Conservation (phyloP, 176 grass and related monocot genomes). For the Themeda triandra region DNA sequence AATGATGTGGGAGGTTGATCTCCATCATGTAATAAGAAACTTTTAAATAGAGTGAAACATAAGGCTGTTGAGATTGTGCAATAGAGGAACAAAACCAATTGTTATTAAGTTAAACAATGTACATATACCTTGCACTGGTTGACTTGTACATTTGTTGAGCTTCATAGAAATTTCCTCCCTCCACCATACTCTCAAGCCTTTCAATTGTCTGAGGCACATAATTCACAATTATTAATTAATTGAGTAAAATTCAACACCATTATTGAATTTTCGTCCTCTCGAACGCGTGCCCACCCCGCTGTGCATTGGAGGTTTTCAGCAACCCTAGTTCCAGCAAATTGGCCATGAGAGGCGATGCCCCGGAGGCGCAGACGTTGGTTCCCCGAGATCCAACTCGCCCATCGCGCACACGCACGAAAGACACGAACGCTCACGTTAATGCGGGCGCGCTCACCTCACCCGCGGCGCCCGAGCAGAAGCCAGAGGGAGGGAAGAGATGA, state of each 20-base stretch:
- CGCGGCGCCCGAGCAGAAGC: neutral
- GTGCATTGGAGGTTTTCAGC: neutral
- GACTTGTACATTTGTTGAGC: constrained; percentile 97
- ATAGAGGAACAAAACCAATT: neutral
- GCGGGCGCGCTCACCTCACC: neutral
- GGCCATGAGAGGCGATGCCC: neutral
- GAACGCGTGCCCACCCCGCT: neutral
- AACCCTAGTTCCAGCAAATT: constrained; percentile 46
- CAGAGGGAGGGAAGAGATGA: neutral
- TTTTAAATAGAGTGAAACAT: neutral
- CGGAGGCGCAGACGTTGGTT: neutral
- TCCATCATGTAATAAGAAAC: neutral
- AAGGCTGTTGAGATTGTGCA: constrained; percentile 4
- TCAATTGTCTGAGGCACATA: constrained; percentile 49
- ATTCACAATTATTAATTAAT: constrained; percentile 10
- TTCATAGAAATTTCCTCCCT: constrained; percentile 76
- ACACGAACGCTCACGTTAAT: neutral
- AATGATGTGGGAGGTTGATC: neutral
- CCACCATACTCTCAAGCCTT: constrained; percentile 73
- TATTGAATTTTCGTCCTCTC: neutral
- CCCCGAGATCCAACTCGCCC: constrained; percentile 23
- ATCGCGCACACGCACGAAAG: neutral
- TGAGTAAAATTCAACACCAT: neutral
- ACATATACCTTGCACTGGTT: constrained; percentile 65
- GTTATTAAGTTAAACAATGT: neutral